Evolutionary conservation across 2,329 filamentous ascomycete genomes (phyloP).

Genomic region (Monilinia vaccinii-corymbosi): DNA sequence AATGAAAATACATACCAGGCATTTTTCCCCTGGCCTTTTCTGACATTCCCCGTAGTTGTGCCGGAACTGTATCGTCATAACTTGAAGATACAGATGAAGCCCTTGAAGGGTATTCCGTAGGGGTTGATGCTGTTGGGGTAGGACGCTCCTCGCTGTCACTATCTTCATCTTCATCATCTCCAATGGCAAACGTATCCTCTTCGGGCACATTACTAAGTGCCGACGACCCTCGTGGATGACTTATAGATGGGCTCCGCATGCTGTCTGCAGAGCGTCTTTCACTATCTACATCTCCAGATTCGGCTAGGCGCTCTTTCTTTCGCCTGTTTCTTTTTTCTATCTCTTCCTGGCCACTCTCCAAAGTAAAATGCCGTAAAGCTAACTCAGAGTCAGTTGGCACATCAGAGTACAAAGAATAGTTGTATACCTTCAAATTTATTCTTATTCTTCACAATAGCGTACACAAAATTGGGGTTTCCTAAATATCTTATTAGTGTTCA

Average conservation of each 20-base stretch:
- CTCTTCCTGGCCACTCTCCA: slow-evolving; percentile 87
- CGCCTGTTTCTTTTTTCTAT: slow-evolving; percentile 70
- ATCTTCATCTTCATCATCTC: slow-evolving; percentile 63
- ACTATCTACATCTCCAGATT: slow-evolving; percentile 37
- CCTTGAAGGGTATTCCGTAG: slow-evolving; percentile 52
- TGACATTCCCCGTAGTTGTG: slow-evolving; percentile 84
- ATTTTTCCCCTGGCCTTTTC: slow-evolving; percentile 96
- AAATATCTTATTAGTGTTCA: neutral
- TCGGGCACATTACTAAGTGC: slow-evolving; percentile 61
- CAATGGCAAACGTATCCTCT: slow-evolving; percentile 83
- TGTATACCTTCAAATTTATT: slow-evolving; percentile 60
- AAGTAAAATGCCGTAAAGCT: slow-evolving; percentile 74
- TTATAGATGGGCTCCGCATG: slow-evolving; percentile 49
- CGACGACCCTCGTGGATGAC: slow-evolving; percentile 42
- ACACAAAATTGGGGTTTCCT: slow-evolving; percentile 74
- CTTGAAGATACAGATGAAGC: slow-evolving; percentile 60
- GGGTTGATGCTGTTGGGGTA: slow-evolving; percentile 53
- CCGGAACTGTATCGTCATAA: slow-evolving; percentile 69
- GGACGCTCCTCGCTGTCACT: slow-evolving; percentile 41
- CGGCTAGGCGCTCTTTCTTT: slow-evolving; percentile 52
- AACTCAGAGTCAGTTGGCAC: neutral
- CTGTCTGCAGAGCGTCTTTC: slow-evolving; percentile 59
- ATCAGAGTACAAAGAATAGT: slow-evolving; percentile 6
- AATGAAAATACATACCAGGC: slow-evolving; percentile 40
- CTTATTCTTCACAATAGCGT: slow-evolving; percentile 67